Percentiles rank a stretch among this genome's conserved stretches.
phyloP scores from a whole-genome alignment of 306 rosid species.

The Hippophae tibetana region DNA sequence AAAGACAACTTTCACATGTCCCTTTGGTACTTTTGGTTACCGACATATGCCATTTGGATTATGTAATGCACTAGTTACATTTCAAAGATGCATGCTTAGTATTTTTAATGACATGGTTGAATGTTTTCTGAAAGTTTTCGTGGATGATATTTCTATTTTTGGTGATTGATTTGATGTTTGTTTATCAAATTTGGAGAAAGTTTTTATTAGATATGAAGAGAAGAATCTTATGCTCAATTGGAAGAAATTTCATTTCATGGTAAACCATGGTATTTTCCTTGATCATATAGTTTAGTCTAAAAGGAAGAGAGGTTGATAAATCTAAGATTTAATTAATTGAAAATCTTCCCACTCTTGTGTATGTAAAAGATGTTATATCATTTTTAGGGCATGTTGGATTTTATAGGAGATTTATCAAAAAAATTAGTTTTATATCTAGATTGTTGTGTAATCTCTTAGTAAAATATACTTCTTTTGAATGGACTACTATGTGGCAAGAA shows the following conservation, averaged over 20 bases:
- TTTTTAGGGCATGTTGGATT: not conserved
- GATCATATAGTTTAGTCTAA: not conserved
- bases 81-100: not conserved
- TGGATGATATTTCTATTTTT: not conserved
- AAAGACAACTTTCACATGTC: not conserved
- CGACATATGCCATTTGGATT: not conserved
- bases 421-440: too few relatives aligned
- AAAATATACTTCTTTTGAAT: too few relatives aligned
- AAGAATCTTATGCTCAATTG: not conserved
- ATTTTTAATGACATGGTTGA: not conserved
- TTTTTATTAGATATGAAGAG: not conserved
- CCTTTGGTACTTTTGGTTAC: not conserved
- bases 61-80: not conserved
- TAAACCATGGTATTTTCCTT: not conserved
- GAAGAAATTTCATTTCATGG: not conserved
- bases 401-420: too few relatives aligned
- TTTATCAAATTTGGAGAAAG: too few relatives aligned
- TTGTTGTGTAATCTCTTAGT: too few relatives aligned
- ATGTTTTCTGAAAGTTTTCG: not conserved
- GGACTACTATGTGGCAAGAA: too few relatives aligned
- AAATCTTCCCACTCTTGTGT: rapidly evolving
- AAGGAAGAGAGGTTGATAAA: not conserved
- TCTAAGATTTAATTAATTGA: not conserved
- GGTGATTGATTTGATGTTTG: not conserved
- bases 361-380: too few relatives aligned